A percentile compares a stretch with the other conserved stretches of the same genome.
Conservation (phyloP, 768 basidiomycete species). For the Phanerodontia chrysosporium region DNA sequence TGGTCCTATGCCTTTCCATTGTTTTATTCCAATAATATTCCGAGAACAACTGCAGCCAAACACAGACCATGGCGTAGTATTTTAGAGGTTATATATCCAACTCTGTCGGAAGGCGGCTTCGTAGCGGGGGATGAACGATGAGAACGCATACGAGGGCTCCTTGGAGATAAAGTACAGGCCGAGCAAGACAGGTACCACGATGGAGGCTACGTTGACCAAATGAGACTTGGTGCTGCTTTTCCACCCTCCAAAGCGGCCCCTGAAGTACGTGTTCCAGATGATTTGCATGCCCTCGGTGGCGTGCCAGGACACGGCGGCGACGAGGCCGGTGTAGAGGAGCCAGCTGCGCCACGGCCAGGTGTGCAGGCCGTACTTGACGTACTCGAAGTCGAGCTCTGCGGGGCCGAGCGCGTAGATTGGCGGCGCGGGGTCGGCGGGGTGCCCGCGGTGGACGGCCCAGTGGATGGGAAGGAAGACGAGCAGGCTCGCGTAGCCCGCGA, state of each 20-base stretch:
- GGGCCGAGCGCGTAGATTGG: conserved; percentile 64
- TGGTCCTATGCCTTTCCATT: too few relatives aligned
- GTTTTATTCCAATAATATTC: too few relatives aligned
- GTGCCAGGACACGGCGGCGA: conserved; percentile 54
- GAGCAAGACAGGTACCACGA: conserved; percentile 47
- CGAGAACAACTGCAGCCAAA: too few relatives aligned
- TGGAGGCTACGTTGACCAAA: conserved; percentile 30
- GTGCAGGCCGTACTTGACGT: conserved; percentile 68
- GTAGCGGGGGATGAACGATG: conserved; percentile 48
- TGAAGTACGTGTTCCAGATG: conserved; percentile 48
- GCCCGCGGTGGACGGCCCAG: conserved; percentile 59
- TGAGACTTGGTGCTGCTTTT: conserved; percentile 24
- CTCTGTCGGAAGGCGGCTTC: conserved; percentile 40
- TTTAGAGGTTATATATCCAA: conserved; percentile 1
- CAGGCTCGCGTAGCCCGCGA: conserved; percentile 60
- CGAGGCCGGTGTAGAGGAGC: conserved; percentile 60
- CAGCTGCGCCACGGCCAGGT: conserved; percentile 60
- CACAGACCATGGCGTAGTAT: too few relatives aligned
- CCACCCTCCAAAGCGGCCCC: conserved; percentile 22
- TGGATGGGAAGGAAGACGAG: conserved; percentile 65
- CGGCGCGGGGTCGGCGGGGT: conserved; percentile 40
- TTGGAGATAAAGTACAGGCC: conserved; percentile 51
- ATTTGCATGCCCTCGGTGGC: conserved; percentile 55
- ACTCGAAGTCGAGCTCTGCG: conserved; percentile 78
- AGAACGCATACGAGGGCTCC: conserved; percentile 56